Conservation (phyloP, 1,284 basidiomycete species). For the Boletus semigastroideus region DNA sequence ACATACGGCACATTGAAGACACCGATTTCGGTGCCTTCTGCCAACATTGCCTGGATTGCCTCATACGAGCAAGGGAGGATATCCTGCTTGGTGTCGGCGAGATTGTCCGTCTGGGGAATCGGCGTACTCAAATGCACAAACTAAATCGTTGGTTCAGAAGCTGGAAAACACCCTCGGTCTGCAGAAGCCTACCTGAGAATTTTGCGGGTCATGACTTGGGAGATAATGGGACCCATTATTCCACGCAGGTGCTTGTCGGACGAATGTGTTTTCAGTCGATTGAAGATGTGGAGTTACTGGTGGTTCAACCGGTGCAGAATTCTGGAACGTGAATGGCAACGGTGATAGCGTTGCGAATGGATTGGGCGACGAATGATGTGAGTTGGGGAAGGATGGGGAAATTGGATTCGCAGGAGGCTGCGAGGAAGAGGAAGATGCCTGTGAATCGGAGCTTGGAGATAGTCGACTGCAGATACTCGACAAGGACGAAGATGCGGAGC, state of each 20-base stretch:
- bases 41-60: constrained; percentile 22
- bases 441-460: constrained; percentile 13
- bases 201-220: neutral
- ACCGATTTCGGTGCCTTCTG: constrained; percentile 25
- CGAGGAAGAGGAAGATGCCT: constrained; percentile 8
- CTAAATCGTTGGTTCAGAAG: constrained; percentile 13
- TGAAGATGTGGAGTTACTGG: neutral
- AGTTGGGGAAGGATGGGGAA: constrained; percentile 6
- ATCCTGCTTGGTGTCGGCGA: constrained; percentile 1
- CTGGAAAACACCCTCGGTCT: neutral
- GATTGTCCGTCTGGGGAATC: constrained; percentile 3
- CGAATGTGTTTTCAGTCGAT: neutral
- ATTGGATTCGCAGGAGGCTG: neutral
- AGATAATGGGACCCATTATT: constrained; percentile 1
- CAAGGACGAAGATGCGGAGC: constrained; percentile 8
- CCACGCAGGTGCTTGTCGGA: constrained; percentile 11
- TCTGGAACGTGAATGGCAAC: constrained; percentile 1
- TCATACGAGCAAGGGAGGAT: constrained; percentile 9
- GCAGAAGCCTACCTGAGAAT: constrained; percentile 11
- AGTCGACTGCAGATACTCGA: constrained; percentile 5
- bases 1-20: constrained; percentile 37
- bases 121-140: constrained; percentile 15
- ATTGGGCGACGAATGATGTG: constrained; percentile 12
- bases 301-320: neutral
- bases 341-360: constrained; percentile 10